Evolutionary conservation across 345 rosid genomes (phyloP), one percentile per base, ranked within the genome.

Genomic region (Dimocarpus longan): DNA sequence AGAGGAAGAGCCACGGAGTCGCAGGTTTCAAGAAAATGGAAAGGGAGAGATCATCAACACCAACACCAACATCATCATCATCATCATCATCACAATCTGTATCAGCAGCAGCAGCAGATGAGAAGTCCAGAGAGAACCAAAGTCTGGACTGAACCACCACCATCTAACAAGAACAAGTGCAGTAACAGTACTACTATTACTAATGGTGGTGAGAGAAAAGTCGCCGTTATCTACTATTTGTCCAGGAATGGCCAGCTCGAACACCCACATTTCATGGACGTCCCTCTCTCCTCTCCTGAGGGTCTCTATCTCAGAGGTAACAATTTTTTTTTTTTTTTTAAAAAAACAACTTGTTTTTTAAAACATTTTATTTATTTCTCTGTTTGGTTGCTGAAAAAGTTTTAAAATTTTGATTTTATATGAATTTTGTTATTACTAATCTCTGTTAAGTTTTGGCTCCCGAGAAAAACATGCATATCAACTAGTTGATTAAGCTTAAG

Each of bases 221-320:
- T 91, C 65, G 84, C 97, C 65, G 99, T 95, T 42, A 92, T 95
- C 22, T 95, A 95, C 78, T 95, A 94, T 73, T 89, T 95, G 66
- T 90, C 86, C 77, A 88, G 97, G 42, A 92, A 90, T 79, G 99
- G 99, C 71, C 97, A 91, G 77, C 97, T 95, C 32, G 97, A 95
- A 76, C 99, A 95, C 79, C 99, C 99, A 21, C 99, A 94, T 90
- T 93, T 94, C 90, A 92, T 94, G 86, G 97, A 95, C 80, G 98
- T 93, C 73, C 85, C 96, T 57, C 91, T 95, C 67, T 86, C 93
- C 62, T 91, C 97, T 28, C 70, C 81, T 54, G 89, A 89, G 6
- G 98, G 96, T 70, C 99, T 93, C 82, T 89, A 82, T 73, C 98
- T 95, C 83, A 83, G 77, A 86, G 99, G 98, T 95, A 46, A 32